Evolutionary conservation across 768 basidiomycete genomes (phyloP), one percentile per base, ranked within the genome.

Genomic region (Lyophyllum semitale): DNA sequence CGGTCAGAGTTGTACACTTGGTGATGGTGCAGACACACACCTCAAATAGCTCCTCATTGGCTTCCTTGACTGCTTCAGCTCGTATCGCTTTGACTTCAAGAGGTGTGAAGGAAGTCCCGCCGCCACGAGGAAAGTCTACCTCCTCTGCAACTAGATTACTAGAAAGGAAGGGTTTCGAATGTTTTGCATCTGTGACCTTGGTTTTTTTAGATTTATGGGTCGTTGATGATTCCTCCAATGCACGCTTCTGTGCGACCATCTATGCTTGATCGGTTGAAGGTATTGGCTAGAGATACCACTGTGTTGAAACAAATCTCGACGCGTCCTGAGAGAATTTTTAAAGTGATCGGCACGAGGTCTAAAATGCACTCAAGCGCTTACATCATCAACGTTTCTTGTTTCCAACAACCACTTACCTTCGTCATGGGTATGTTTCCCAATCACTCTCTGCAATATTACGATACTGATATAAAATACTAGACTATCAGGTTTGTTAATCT

Each of bases 81-180:
- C 88, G 84, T 32, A 93, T 84, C 50, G 86, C 75, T 71, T 95
- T 95, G 51, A 94, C 87, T 70, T 99, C 95, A 7, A 93, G 73
- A 29, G 94, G 88, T 18, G 95, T 97, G 62, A 96, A 81, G 29
- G 77, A 81, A 1, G 93, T 91, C 49, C 96, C 96, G 25, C 96
- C 96, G 25, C 96, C 97, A 62, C 96, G 86, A 54, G 95, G 95
- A 72, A 98, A 99, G 70, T 95, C 93, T 47, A 93, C 81, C 64
- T 95, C 94, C 35, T 93, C 85, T 9, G 77, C 57, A 32, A 76
- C 70, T 53, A 78, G 63, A 59, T 66, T 72, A 3, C 69, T 58
- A 9, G 72, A 23, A 53, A 62, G 52, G 18, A 63, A 59, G 22
- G 63, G 38, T 40, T 66, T 59, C 48, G 58, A 63, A 41, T 66